Conservation (phyloP, 1,284 basidiomycete genomes). For the Grifola frondosa region DNA sequence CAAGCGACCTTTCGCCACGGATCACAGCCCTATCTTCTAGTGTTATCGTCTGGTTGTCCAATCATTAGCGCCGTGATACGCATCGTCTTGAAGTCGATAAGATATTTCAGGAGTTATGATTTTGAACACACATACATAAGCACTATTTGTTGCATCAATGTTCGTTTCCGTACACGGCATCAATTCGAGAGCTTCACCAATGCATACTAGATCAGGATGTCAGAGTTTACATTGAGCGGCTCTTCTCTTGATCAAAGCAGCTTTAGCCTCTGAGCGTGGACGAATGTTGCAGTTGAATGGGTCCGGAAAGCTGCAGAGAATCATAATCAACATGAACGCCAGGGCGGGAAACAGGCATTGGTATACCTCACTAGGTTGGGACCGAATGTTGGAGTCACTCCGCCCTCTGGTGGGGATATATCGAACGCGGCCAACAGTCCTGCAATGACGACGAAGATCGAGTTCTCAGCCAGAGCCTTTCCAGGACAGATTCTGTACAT, state of each 20-base stretch:
- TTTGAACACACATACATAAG: no score
- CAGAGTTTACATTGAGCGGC: constrained; percentile 6
- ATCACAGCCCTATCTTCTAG: no score
- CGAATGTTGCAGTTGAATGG: constrained; percentile 20
- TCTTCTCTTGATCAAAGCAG: constrained; percentile 5
- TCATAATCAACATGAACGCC: background rate
- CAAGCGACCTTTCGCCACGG: no score
- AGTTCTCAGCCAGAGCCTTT: constrained; percentile 23
- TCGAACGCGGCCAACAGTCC: constrained; percentile 24
- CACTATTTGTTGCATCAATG: no score
- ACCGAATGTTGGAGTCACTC: constrained; percentile 4
- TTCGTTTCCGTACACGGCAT: no score
- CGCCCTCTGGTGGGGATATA: constrained; percentile 14
- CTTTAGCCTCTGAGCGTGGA: constrained; percentile 13
- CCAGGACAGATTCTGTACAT: constrained; percentile 26
- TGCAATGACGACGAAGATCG: constrained; percentile 25
- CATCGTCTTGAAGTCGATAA: no score
- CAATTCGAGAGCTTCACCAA: no score
- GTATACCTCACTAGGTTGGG: constrained; percentile 17
- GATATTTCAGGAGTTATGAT: no score
- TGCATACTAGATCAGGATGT: no score
- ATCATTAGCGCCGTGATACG: no score
- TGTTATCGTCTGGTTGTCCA: no score
- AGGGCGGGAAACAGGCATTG: background rate
- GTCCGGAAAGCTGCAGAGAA: constrained; percentile 17